Conservation (phyloP, 225 moss, liverwort and hornwort species). For the Pleurozium schreberi region DNA sequence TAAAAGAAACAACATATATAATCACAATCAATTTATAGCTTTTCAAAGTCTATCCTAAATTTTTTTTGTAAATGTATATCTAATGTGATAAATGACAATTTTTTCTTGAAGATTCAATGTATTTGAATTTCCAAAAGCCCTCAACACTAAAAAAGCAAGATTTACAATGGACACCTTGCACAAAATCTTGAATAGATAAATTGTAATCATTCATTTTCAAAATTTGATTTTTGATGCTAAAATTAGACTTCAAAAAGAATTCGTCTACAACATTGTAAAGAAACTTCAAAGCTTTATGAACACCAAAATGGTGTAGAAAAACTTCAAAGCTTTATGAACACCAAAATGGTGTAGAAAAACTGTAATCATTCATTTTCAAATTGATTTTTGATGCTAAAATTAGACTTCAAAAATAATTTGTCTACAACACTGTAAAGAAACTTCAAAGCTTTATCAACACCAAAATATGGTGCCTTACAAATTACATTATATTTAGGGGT, state of each 20-base stretch:
- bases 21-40: not conserved
- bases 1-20: not conserved
- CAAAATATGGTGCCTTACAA: no score
- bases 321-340: no score
- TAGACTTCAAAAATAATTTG: not conserved
- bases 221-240: not conserved
- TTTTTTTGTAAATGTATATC: not conserved
- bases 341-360: no score
- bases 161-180: not conserved
- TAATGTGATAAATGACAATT: no score
- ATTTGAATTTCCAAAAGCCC: not conserved
- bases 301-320: not conserved
- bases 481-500: no score
- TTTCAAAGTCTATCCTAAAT: not conserved
- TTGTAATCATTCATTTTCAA: not conserved
- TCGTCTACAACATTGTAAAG: not conserved
- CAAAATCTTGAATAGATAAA: not conserved
- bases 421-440: not conserved
- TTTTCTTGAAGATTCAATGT: not conserved
- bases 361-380: not conserved
- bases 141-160: not conserved
- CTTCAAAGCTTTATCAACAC: not conserved
- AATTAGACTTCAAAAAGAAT: not conserved
- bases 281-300: not conserved
- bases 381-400: accelerated